Evolutionary conservation across 1,284 basidiomycete species (phyloP), one percentile per base, ranked within the genome.

Genomic region (Spongiforma sp.): DNA sequence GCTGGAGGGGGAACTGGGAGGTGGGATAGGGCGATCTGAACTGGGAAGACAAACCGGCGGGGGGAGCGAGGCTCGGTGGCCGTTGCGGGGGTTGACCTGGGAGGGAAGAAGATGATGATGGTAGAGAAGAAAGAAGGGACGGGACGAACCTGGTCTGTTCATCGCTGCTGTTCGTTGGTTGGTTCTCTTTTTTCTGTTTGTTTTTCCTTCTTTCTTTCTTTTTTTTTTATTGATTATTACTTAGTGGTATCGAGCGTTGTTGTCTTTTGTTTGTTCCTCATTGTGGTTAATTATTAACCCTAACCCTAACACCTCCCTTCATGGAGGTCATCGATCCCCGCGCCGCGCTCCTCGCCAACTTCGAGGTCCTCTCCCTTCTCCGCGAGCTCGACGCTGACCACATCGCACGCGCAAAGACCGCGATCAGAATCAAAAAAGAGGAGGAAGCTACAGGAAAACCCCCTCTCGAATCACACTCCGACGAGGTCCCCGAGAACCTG

Each of bases 301-400:
- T 75, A 75, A 72, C 71, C 71, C 61, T 61, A n/a, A n/a, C n/a
- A n/a, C n/a, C n/a, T n/a, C n/a, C n/a, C n/a, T n/a, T n/a, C 61
- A 75, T 75, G 71, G 59, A 75, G 17, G 89, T 98, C 64, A 73
- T 96, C 62, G 90, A 91, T 67, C 78, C 89, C 24, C 87, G 93
- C 46, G 85, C 93, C 8, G 92, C 93, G 12, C 87, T 96, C 62
- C 84, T 96, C 15, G 90, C 93, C 50, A 95, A 96, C 79, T 89
- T 85, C 72, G 96, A 98, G 78, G 95, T 98, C 66, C 83, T 97
- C 50, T 75, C 84, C 24, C 86, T 96, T 63, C 87, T 98, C 62
- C 85, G 88, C 52, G 88, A 91, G 61, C 87, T 93, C 57, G 93
- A 95, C 75, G 83, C 80, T 30, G 89, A 94, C 68, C 86, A 92